These are phyloP conservation scores for Inga oerstediana DNA, from an alignment of 306 rosid genomes.

Conservation along the genomic window DNA sequence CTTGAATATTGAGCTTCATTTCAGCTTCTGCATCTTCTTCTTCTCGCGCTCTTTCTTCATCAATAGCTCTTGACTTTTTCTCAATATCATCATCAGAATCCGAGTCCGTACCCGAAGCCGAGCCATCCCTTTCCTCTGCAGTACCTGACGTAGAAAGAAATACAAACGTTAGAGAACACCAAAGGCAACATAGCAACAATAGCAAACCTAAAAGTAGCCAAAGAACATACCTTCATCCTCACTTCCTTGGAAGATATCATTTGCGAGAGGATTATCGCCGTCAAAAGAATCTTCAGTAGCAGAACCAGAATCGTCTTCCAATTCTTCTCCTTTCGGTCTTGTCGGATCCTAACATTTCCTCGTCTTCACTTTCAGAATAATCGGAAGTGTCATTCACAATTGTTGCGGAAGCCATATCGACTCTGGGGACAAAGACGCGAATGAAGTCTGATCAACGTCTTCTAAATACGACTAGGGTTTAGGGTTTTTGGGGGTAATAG, in stretches of 20 bases:
- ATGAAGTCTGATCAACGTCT: neutral
- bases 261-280: conserved; percentile 62
- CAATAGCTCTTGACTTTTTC: conserved; percentile 60
- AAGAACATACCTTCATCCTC: conserved; percentile 55
- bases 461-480: conserved; percentile 35
- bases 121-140: conserved; percentile 49
- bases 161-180: neutral
- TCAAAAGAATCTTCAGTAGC: conserved; percentile 67
- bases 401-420: conserved; percentile 45
- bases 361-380: conserved; percentile 45
- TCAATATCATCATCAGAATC: conserved; percentile 57
- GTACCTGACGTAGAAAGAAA: neutral
- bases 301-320: conserved; percentile 51
- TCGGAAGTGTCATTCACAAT: conserved; percentile 38
- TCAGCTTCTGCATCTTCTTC: conserved; percentile 64
- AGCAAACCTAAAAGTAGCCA: neutral
- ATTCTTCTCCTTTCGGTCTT: conserved; percentile 35
- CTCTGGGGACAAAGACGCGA: neutral
- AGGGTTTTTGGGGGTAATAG: neutral
- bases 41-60: conserved; percentile 50
- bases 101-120: conserved; percentile 43
- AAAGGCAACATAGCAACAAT: neutral
- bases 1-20: conserved; percentile 65
- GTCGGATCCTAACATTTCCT: conserved; percentile 31
- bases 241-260: conserved; percentile 75